Evolutionary conservation across 345 rosid species (phyloP).

Genomic region (Tarenaya hassleriana): DNA sequence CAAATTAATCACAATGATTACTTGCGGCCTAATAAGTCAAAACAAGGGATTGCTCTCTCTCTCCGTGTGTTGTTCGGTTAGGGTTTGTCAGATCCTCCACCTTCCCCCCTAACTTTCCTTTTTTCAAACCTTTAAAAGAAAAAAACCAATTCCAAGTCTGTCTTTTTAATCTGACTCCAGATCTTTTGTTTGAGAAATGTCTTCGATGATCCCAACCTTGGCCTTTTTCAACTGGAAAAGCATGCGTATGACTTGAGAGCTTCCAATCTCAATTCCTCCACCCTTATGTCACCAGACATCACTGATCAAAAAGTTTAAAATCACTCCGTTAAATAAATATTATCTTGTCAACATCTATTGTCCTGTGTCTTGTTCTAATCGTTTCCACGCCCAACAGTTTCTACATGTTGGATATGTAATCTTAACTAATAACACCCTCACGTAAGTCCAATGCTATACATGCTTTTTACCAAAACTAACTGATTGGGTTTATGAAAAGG

Average conservation of each 20-base stretch:
- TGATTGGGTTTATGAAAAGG: too few relatives aligned
- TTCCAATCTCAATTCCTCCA: slow-evolving; percentile 23
- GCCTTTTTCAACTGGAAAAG: slow-evolving; percentile 2
- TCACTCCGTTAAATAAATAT: slow-evolving; percentile 26
- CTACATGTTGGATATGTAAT: too few relatives aligned
- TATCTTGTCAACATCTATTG: too few relatives aligned
- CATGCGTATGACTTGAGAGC: slow-evolving; percentile 23
- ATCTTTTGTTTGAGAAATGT: too few relatives aligned
- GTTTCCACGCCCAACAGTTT: background rate
- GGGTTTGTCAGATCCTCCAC: slow-evolving; percentile 25
- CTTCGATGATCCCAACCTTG: background rate
- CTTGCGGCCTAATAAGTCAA: slow-evolving; percentile 29
- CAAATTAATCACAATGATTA: slow-evolving; percentile 37
- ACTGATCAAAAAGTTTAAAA: slow-evolving; percentile 29
- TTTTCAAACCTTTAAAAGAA: too few relatives aligned
- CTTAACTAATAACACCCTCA: too few relatives aligned
- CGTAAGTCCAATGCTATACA: too few relatives aligned
- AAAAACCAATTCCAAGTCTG: slow-evolving; percentile 13
- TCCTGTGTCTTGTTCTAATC: slow-evolving; percentile 13
- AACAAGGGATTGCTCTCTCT: too few relatives aligned
- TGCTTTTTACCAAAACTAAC: too few relatives aligned
- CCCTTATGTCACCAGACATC: slow-evolving; percentile 18
- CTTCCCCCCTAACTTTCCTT: slow-evolving; percentile 15
- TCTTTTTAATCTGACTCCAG: slow-evolving; percentile 10
- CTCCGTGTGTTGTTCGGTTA: too few relatives aligned